Conservation (phyloP, 805 yeast species). For the Pichia membranifaciens region DNA sequence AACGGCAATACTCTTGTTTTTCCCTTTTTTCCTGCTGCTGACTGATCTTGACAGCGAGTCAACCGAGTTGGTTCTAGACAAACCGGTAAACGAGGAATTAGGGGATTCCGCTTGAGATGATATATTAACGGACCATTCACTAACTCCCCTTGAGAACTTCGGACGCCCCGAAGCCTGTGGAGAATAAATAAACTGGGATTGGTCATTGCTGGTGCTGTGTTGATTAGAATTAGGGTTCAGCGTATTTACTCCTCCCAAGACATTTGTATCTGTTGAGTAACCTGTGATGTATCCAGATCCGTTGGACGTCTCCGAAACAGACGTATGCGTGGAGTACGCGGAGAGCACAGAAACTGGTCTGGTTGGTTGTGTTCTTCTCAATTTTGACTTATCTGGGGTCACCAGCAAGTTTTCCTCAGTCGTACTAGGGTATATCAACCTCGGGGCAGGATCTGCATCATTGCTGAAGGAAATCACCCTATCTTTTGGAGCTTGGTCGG, state of each 20-base stretch:
- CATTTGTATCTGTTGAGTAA: constrained; percentile 30
- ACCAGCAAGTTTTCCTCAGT: background rate
- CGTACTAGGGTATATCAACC: background rate
- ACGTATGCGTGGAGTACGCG: constrained; percentile 43
- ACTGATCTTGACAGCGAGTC: constrained; percentile 29
- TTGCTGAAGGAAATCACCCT: background rate
- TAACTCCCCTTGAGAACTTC: constrained; percentile 25
- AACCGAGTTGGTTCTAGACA: constrained; percentile 32
- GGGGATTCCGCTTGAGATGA: constrained; percentile 30
- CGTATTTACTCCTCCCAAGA: background rate
- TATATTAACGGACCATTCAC: constrained; percentile 28
- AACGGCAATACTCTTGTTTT: constrained; percentile 13
- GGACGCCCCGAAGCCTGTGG: constrained; percentile 20
- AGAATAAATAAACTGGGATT: constrained; percentile 3
- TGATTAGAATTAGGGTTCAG: background rate
- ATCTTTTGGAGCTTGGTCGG: background rate
- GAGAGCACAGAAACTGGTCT: constrained; percentile 51
- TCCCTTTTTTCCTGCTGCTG: constrained; percentile 24
- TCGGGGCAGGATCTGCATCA: background rate
- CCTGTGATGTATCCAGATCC: constrained; percentile 34
- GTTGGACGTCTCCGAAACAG: constrained; percentile 48
- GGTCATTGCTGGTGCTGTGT: background rate
- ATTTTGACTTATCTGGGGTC: constrained; percentile 6
- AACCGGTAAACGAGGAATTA: constrained; percentile 28
- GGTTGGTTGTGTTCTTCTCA: constrained; percentile 22